Evolutionary conservation across 495 filamentous ascomycete genomes (phyloP).

Genomic region (Aspergillus avenaceus): DNA sequence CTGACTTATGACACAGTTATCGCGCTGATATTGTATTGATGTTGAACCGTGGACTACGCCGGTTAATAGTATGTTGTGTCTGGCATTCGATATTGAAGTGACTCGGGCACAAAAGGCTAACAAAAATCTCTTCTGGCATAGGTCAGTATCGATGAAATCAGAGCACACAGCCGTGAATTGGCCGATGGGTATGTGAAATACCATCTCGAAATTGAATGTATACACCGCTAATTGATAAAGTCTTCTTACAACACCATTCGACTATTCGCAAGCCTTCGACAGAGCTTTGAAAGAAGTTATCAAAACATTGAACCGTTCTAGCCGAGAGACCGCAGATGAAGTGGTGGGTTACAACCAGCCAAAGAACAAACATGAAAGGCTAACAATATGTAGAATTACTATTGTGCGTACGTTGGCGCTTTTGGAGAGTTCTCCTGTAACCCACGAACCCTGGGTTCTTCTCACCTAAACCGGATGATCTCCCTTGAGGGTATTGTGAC

Average conservation of each 20-base stretch:
- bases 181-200: conserved; percentile 71
- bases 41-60: conserved; percentile 79
- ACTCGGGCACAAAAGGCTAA: conserved; percentile 12
- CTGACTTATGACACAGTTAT: conserved; percentile 49
- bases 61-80: conserved; percentile 50
- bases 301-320: conserved; percentile 63
- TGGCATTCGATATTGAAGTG: neutral
- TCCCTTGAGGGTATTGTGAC: conserved; percentile 98
- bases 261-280: conserved; percentile 83
- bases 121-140: conserved; percentile 29
- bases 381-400: conserved; percentile 59
- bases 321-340: conserved; percentile 57
- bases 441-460: conserved; percentile 83
- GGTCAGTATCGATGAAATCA: conserved; percentile 92
- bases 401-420: conserved; percentile 90
- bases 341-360: conserved; percentile 37
- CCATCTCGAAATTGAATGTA: neutral
- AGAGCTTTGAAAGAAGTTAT: conserved; percentile 83
- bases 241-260: conserved; percentile 81
- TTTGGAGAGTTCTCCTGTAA: conserved; percentile 96
- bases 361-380: neutral
- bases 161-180: conserved; percentile 82
- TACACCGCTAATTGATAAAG: conserved; percentile 21
- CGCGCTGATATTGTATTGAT: conserved; percentile 85
- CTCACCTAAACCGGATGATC: conserved; percentile 90